Evolutionary conservation across 306 rosid species (phyloP).

Genomic region (Cucurbita moschata): DNA sequence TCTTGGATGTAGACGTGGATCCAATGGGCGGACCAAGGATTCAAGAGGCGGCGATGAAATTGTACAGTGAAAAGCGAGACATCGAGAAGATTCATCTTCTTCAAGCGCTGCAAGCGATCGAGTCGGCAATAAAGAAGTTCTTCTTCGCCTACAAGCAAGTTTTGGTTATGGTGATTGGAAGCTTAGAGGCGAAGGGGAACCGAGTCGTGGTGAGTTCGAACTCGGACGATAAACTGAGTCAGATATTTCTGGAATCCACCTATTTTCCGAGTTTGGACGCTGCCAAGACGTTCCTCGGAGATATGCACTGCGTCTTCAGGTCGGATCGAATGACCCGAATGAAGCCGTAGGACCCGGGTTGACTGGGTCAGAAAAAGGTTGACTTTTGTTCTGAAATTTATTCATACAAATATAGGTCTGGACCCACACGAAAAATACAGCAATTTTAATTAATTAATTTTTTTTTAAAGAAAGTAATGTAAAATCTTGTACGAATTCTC

Average conservation of each 20-base stretch:
- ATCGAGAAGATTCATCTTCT: constrained; percentile 47
- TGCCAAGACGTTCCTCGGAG: constrained; percentile 75
- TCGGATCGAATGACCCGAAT: neutral
- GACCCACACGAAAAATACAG: neutral
- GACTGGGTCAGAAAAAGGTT: neutral
- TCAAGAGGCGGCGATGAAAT: constrained; percentile 88
- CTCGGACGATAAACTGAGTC: constrained; percentile 62
- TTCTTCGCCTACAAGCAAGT: constrained; percentile 72
- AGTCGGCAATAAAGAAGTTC: constrained; percentile 58
- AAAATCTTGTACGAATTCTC: neutral
- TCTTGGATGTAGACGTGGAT: constrained; percentile 72
- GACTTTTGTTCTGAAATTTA: neutral
- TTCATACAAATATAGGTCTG: neutral
- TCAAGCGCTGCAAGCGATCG: constrained; percentile 63
- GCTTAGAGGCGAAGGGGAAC: constrained; percentile 67
- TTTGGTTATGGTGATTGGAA: constrained; percentile 57
- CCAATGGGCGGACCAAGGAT: constrained; percentile 86
- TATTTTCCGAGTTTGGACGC: constrained; percentile 92
- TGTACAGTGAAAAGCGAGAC: constrained; percentile 38
- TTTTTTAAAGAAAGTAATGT: neutral
- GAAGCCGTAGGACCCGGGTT: constrained; percentile 3
- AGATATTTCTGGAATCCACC: constrained; percentile 62
- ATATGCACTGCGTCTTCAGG: constrained; percentile 5
- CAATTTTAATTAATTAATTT: neutral
- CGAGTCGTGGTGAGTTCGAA: constrained; percentile 38